Base-by-base conservation (phyloP, 345 rosid genomes). In the Heritiera fomes region DNA sequence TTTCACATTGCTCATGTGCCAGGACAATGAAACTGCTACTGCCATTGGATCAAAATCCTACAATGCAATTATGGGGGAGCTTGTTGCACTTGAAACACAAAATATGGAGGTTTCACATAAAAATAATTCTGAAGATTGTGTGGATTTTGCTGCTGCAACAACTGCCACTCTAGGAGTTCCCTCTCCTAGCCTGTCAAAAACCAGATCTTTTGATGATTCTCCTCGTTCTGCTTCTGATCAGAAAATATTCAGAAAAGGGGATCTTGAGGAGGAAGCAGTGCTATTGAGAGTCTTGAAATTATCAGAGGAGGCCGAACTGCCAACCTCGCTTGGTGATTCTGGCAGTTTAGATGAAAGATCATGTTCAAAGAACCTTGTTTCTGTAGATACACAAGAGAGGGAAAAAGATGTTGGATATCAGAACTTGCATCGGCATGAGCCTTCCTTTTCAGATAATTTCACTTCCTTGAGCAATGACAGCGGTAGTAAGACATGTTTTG, bases 101-200 rank as follows among this genome's bases (percentile, higher is more conserved):
- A 84, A 77, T 56, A 80, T 85, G 78, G 89, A 87, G 73, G 85
- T 73, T 82, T 87, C 73, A 79, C 73, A 62, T 45, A 85, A 85
- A 76, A 79, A 79, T 50, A 80, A 82, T 60, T 73, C 87, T 6
- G 93, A 90, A 79, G 97, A 93, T 85, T 85, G 82, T 47, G 87
- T 94, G 81, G 98, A 97, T 90, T 97, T 94, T 91, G 98, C 89
- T 82, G 98, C 98, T 64, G 98, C 99, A 79, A 92, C 99, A 68
- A 85, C 99, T 75, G 98, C 99, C 40, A 85, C 94, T 55, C 85
- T 97, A 34, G 98, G 98, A 76, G 94, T 94, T 82, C 98, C 99
- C 86, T 93, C 98, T 75, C 98, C 99, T 6, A 82, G 85, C 80
- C 98, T 91, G 82, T 88, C 92, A 75, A 94, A 87, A 81, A 83